These are phyloP conservation scores for Pichia sp. DNA, from an alignment of 1,139 yeast genomes.

Conservation along the genomic window DNA sequence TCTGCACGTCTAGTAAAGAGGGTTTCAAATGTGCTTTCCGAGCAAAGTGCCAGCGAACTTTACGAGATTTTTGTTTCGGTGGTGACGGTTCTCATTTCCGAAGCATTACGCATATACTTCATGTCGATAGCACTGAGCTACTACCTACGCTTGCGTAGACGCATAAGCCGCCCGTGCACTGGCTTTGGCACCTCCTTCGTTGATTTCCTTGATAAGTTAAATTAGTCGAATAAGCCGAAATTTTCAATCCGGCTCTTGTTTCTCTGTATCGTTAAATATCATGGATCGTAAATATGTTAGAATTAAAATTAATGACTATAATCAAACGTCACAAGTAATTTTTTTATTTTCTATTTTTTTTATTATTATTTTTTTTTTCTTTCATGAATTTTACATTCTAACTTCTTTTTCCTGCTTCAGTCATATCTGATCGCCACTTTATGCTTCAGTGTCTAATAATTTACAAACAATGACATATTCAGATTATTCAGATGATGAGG, in stretches of 20 bases:
- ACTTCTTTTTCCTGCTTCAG: too few relatives aligned
- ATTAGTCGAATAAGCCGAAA: not conserved
- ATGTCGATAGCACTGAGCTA: slow-evolving; percentile 49
- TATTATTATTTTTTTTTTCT: too few relatives aligned
- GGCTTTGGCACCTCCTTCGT: slow-evolving; percentile 12
- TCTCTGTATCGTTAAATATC: not conserved
- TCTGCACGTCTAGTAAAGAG: slow-evolving; percentile 13
- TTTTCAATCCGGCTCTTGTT: not conserved
- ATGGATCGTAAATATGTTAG: too few relatives aligned
- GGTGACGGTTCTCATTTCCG: slow-evolving; percentile 46
- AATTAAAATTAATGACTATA: too few relatives aligned
- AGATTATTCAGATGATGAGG: slow-evolving; percentile 17
- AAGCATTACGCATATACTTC: slow-evolving; percentile 59
- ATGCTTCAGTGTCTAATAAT: too few relatives aligned
- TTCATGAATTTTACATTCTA: too few relatives aligned
- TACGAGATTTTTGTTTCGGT: slow-evolving; percentile 72
- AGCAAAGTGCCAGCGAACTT: slow-evolving; percentile 38
- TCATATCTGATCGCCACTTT: too few relatives aligned
- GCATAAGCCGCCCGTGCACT: slow-evolving; percentile 13
- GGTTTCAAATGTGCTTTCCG: slow-evolving; percentile 18
- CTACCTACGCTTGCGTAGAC: slow-evolving; percentile 16
- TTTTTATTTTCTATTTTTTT: too few relatives aligned
- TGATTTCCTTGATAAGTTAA: slow-evolving; percentile 12
- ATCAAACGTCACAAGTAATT: too few relatives aligned
- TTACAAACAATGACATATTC: slow-evolving; percentile 8